These are phyloP conservation scores for Aspergillus wentii DNA, from an alignment of 495 filamentous ascomycete species.

Conservation along the genomic window DNA sequence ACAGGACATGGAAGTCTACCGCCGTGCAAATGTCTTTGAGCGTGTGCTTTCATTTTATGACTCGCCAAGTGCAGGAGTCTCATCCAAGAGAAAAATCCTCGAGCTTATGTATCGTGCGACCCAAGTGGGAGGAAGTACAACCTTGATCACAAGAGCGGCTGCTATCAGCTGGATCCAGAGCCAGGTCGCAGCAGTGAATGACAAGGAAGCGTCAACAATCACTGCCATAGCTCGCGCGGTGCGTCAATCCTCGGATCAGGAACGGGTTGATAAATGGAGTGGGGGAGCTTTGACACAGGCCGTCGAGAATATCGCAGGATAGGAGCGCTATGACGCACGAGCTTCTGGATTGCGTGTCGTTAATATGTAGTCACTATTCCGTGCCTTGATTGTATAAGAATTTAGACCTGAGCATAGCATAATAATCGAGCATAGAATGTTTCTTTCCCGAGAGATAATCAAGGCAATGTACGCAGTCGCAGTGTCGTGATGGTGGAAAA, in stretches of 20 bases:
- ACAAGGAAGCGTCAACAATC: slow-evolving; percentile 45
- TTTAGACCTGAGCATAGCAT: too few species aligned
- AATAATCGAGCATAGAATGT: too few species aligned
- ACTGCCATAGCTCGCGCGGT: slow-evolving; percentile 55
- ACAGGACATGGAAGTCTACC: slow-evolving; percentile 78
- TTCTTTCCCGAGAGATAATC: too few species aligned
- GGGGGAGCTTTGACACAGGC: slow-evolving; percentile 35
- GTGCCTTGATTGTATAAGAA: too few species aligned
- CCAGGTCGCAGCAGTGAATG: slow-evolving; percentile 38
- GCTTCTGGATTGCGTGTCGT: too few species aligned
- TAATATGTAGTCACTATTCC: too few species aligned
- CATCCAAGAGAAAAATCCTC: slow-evolving; percentile 62
- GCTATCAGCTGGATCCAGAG: slow-evolving; percentile 73
- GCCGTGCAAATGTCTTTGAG: slow-evolving; percentile 74
- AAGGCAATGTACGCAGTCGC: too few species aligned
- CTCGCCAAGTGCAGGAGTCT: slow-evolving; percentile 56
- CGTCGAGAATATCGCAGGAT: slow-evolving; percentile 23
- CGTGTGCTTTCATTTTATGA: slow-evolving; percentile 65
- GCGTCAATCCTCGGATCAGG: slow-evolving; percentile 66
- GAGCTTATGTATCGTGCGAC: slow-evolving; percentile 69
- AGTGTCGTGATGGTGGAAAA: too few species aligned
- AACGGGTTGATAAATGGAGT: slow-evolving; percentile 65
- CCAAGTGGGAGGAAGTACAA: slow-evolving; percentile 74
- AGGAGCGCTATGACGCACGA: too few species aligned
- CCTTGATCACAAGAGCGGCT: slow-evolving; percentile 80